These are phyloP conservation scores for Penicillium parvum DNA, from an alignment of 495 filamentous ascomycete species.

Conservation along the genomic window DNA sequence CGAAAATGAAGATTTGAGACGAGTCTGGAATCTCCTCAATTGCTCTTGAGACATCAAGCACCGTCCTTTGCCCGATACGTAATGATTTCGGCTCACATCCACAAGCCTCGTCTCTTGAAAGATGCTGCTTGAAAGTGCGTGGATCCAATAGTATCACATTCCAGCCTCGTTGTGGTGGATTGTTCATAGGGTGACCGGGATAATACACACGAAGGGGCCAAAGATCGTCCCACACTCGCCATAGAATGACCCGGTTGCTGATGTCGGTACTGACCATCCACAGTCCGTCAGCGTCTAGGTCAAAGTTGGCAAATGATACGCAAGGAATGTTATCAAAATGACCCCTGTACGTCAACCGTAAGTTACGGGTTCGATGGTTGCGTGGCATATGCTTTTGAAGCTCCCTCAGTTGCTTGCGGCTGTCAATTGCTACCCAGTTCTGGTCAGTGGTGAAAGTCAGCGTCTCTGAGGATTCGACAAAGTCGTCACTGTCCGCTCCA, in stretches of 20 bases:
- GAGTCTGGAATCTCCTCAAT: slow-evolving; percentile 22
- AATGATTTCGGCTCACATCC: slow-evolving; percentile 34
- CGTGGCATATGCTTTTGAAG: slow-evolving; percentile 29
- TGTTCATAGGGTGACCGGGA: slow-evolving; percentile 21
- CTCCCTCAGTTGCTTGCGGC: slow-evolving; percentile 19
- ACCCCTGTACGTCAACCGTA: slow-evolving; percentile 39
- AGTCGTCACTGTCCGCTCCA: slow-evolving; percentile 17
- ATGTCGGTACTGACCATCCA: slow-evolving; percentile 78
- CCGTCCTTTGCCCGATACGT: slow-evolving; percentile 9
- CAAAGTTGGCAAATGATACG: slow-evolving; percentile 66
- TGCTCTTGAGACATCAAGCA: slow-evolving; percentile 31
- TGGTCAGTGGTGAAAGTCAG: slow-evolving; percentile 13
- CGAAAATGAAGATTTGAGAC: slow-evolving; percentile 15
- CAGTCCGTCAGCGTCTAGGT: slow-evolving; percentile 55
- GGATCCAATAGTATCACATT: slow-evolving; percentile 49
- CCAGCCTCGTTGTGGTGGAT: slow-evolving; percentile 37
- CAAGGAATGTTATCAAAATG: slow-evolving; percentile 69
- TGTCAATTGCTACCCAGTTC: slow-evolving; percentile 35
- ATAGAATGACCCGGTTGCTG: slow-evolving; percentile 56
- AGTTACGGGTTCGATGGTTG: slow-evolving; percentile 35
- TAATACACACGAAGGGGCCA: slow-evolving; percentile 26
- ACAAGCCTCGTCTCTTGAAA: slow-evolving; percentile 36
- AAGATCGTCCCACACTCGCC: slow-evolving; percentile 57
- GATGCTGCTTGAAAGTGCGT: slow-evolving; percentile 36
- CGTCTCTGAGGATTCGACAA: slow-evolving; percentile 16